Evolutionary conservation across 192 early-diverging fungal species (phyloP).

Genomic region (Coemansia sp.): DNA sequence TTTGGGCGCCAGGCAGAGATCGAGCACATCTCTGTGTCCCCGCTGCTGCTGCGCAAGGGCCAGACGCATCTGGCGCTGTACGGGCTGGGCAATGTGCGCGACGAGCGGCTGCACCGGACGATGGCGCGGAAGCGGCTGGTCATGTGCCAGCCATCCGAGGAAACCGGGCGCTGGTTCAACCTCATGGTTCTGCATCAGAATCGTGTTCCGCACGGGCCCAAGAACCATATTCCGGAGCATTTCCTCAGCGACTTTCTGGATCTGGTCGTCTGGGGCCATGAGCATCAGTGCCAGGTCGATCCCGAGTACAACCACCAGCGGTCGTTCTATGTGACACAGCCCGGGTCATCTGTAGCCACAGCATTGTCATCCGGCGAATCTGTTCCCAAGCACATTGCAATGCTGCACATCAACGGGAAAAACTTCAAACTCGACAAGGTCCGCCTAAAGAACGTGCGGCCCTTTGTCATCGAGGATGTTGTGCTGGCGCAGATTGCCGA

Average conservation of each 20-base stretch:
- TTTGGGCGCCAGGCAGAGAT: constrained; percentile 78
- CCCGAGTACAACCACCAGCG: constrained; percentile 66
- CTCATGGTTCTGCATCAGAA: constrained; percentile 94
- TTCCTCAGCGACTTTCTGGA: constrained; percentile 82
- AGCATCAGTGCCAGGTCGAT: constrained; percentile 91
- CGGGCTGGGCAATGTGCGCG: constrained; percentile 91
- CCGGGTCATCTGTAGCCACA: constrained; percentile 92
- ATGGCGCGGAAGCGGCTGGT: constrained; percentile 73
- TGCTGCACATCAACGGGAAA: constrained; percentile 65
- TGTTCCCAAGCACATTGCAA: constrained; percentile 61
- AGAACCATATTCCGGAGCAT: constrained; percentile 86
- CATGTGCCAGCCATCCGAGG: constrained; percentile 70
- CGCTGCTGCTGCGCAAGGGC: constrained; percentile 84
- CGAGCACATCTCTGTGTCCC: constrained; percentile 78
- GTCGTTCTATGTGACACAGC: constrained; percentile 83
- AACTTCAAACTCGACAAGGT: constrained; percentile 78
- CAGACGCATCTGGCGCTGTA: constrained; percentile 76
- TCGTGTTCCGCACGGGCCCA: constrained; percentile 76
- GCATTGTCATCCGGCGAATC: constrained; percentile 85
- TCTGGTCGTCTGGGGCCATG: constrained; percentile 93
- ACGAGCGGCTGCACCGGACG: constrained; percentile 82
- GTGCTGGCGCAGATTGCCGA: constrained; percentile 57
- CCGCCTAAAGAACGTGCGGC: constrained; percentile 77
- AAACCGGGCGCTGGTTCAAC: constrained; percentile 83
- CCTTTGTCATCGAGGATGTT: constrained; percentile 80